Evolutionary conservation across 306 rosid species (phyloP).

Genomic region (Vigna hirtella): DNA sequence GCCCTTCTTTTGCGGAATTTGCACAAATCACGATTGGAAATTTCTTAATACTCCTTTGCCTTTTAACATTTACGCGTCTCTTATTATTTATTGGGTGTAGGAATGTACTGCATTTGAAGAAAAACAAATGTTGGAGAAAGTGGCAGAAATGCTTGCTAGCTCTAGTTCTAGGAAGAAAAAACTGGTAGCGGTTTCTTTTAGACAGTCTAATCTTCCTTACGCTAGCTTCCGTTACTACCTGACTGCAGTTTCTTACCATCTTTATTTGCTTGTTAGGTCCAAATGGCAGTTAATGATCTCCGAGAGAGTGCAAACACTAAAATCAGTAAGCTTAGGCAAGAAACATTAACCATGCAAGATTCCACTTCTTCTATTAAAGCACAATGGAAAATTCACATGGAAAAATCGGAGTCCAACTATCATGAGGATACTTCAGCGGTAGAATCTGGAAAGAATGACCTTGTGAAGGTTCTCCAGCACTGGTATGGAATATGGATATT

Average conservation of each 20-base stretch:
- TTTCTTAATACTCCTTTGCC: background rate
- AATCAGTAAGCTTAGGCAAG: conserved; percentile 74
- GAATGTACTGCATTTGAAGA: conserved; percentile 96
- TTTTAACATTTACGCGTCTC: conserved; percentile 23
- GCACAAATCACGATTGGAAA: conserved; percentile 25
- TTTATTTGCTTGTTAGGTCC: conserved; percentile 62
- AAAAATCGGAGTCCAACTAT: conserved; percentile 79
- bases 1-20: conserved; percentile 13
- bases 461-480: conserved; percentile 78
- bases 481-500: conserved; percentile 62
- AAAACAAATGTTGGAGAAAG: conserved; percentile 83
- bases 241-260: conserved; percentile 16
- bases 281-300: conserved; percentile 86
- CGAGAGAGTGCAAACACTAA: conserved; percentile 88
- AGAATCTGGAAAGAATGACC: conserved; percentile 82
- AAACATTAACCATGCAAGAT: conserved; percentile 87
- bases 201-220: conserved; percentile 5
- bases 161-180: conserved; percentile 91
- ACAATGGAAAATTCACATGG: conserved; percentile 88
- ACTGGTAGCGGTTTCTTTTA: conserved; percentile 61
- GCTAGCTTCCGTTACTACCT: conserved; percentile 18
- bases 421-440: conserved; percentile 80
- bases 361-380: conserved; percentile 80
- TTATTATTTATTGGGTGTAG: conserved; percentile 48
- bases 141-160: conserved; percentile 92